Percentiles rank a stretch among this genome's conserved stretches.
Conservation (phyloP, 257 asterid genomes). For the Lavandula angustifolia region DNA sequence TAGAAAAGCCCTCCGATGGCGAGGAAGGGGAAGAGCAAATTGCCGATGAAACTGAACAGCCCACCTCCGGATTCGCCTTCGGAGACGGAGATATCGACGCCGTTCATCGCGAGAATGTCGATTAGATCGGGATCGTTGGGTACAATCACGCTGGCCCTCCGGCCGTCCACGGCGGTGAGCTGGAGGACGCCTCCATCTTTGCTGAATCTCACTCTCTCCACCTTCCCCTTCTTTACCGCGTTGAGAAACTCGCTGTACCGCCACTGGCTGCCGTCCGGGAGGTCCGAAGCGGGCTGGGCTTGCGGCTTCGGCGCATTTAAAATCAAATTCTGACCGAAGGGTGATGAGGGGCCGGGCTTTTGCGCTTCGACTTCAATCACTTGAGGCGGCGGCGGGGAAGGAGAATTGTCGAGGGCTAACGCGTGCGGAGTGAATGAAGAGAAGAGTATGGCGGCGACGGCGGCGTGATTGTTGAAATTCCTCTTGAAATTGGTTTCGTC, state of each 20-base stretch:
- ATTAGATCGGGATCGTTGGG: constrained; percentile 95
- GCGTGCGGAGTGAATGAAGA: constrained; percentile 78
- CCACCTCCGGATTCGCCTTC: constrained; percentile 95
- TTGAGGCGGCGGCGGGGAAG: constrained; percentile 56
- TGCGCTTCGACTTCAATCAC: constrained; percentile 65
- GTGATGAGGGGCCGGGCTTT: constrained; percentile 54
- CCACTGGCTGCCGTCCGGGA: constrained; percentile 92
- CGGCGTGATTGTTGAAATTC: constrained; percentile 52
- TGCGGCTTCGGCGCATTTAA: constrained; percentile 88
- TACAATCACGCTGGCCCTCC: constrained; percentile 75
- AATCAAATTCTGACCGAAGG: constrained; percentile 62
- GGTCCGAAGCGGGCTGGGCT: constrained; percentile 58
- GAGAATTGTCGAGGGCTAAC: constrained; percentile 53
- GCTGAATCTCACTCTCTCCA: constrained; percentile 88
- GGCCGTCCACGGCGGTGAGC: constrained; percentile 91
- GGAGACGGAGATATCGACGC: constrained; percentile 90
- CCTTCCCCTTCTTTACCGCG: constrained; percentile 96
- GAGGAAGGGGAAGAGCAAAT: constrained; percentile 67
- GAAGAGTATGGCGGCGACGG: constrained; percentile 74
- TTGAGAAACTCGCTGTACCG: constrained; percentile 92
- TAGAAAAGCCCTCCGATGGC: constrained; percentile 89
- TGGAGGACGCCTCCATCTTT: constrained; percentile 89
- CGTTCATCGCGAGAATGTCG: constrained; percentile 92
- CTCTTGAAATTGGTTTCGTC: constrained; percentile 36
- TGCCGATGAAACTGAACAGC: constrained; percentile 72